Evolutionary conservation across 257 asterid genomes (phyloP).

Genomic region (Ligustrum vulgare): DNA sequence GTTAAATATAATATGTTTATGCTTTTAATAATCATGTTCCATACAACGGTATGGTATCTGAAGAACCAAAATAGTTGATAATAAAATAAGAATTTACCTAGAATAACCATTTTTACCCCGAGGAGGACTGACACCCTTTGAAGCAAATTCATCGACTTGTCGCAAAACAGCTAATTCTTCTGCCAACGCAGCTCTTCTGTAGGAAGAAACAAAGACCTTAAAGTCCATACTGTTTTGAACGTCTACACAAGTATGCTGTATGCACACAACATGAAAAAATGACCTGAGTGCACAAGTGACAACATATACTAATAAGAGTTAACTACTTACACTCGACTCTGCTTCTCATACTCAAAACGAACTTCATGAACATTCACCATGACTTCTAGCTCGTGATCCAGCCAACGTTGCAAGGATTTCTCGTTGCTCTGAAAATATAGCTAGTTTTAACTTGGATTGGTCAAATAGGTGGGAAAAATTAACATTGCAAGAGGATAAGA

Average conservation of each 20-base stretch:
- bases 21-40: neutral
- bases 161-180: constrained; percentile 90
- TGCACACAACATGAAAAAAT: neutral
- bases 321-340: constrained; percentile 89
- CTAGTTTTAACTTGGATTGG: constrained; percentile 8
- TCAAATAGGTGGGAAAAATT: constrained; percentile 16
- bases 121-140: constrained; percentile 88
- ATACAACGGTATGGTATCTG: neutral
- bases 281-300: neutral
- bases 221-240: constrained; percentile 3
- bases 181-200: constrained; percentile 92
- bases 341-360: constrained; percentile 98
- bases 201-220: constrained; percentile 28
- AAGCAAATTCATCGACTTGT: constrained; percentile 86
- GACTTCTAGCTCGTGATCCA: constrained; percentile 96
- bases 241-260: neutral
- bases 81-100: constrained; percentile 47
- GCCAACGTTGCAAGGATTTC: constrained; percentile 88
- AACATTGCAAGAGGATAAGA: constrained; percentile 17
- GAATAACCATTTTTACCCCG: constrained; percentile 80
- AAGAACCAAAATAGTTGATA: neutral
- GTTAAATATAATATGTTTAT: constrained; percentile 4
- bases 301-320: neutral
- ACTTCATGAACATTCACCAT: constrained; percentile 99
- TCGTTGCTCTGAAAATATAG: constrained; percentile 65